Base-by-base conservation (phyloP, 371 early-diverging fungal genomes). In the Fennellomyces sp. region DNA sequence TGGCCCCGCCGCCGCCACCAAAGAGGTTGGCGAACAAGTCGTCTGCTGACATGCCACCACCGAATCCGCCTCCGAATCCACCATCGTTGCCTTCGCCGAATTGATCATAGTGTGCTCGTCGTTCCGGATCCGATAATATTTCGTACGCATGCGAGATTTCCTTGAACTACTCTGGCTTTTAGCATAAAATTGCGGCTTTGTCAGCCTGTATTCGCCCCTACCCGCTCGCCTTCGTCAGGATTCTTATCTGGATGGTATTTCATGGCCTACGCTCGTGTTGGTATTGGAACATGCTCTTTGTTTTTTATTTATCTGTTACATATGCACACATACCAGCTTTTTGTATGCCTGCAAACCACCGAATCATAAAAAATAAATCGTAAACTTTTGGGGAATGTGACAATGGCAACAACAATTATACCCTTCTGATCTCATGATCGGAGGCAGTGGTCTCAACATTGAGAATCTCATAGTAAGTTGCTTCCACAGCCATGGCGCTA, bases 201-300 rank as follows among this genome's bases (percentile, higher is more conserved):
- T n/a, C n/a, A n/a, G n/a, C n/a, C n/a, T n/a, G n/a, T n/a, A n/a
- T n/a, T n/a, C n/a, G n/a, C n/a, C n/a, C 58, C 55, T 76, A 77
- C 73, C 49, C 69, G 60, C 51, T 75, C 73, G 15, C 73, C 74
- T 49, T 73, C 77, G 25, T 82, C 81, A 52, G 82, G 80, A 52
- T 81, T 87, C 81, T 91, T 95, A 75, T 97, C 98, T 53, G 94
- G 99, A 77, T 99, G 99, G 75, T 91, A 97, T 81, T 95, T 96
- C 78, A 94, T 87, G 5, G 98, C 98, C 77, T 75, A 65, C 5
- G 49, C 15, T 11, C 49, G 25, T 49, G 49, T 25, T 26, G 26
- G n/a, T n/a, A n/a, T n/a, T n/a, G n/a, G n/a, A n/a, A n/a, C n/a
- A n/a, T n/a, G n/a, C n/a, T n/a, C n/a, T n/a, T n/a, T n/a, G n/a